Conservation (phyloP, 2,329 filamentous ascomycete genomes). For the Ophiostoma quercus region DNA sequence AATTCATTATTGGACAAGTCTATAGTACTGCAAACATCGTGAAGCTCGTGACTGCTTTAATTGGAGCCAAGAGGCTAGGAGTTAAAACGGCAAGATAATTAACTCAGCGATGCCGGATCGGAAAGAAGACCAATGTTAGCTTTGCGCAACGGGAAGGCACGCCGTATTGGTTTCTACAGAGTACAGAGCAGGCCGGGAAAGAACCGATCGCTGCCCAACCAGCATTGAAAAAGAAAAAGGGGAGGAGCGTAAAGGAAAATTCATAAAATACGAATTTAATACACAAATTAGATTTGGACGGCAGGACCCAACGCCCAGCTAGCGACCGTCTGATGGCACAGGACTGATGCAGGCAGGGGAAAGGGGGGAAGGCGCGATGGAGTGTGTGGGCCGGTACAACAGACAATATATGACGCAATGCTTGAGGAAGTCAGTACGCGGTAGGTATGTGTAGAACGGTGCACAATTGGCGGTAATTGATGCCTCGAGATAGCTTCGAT, state of each 20-base stretch:
- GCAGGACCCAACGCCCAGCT: neutral
- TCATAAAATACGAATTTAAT: neutral
- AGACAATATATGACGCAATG: conserved; percentile 25
- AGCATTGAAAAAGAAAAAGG: neutral
- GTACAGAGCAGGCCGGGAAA: neutral
- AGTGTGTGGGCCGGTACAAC: conserved; percentile 13
- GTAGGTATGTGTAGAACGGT: neutral
- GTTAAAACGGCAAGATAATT: neutral
- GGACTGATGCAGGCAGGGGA: conserved; percentile 14
- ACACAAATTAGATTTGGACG: neutral
- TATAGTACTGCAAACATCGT: neutral
- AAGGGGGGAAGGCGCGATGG: conserved; percentile 22
- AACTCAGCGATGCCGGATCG: neutral
- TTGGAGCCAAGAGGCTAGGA: neutral
- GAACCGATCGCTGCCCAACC: neutral
- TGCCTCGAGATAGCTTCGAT: neutral
- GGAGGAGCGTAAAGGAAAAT: neutral
- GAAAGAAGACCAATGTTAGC: neutral
- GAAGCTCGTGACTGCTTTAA: neutral
- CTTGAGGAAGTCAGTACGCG: neutral
- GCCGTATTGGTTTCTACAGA: neutral
- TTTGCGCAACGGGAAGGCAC: neutral
- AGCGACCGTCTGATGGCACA: neutral
- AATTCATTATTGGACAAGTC: neutral
- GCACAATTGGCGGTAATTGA: neutral